phyloP scores from a whole-genome alignment of 2,329 filamentous ascomycete genomes.

The Sarocladium brachiariae region DNA sequence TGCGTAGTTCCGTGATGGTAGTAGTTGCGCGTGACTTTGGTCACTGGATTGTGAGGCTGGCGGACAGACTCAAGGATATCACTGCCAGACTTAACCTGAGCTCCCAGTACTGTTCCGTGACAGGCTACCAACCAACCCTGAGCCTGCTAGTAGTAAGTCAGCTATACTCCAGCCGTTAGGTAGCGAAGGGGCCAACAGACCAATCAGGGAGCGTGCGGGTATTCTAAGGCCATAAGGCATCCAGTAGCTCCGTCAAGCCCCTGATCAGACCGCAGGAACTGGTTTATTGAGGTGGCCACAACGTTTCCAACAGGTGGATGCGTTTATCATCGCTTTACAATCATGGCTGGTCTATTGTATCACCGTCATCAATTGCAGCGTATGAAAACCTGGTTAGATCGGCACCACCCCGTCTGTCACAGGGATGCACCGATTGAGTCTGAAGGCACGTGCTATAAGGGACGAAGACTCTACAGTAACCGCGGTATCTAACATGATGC shows the following conservation, averaged over 20 bases:
- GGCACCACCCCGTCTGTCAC: too few species aligned
- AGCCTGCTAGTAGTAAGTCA: background rate
- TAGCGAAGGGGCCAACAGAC: constrained; percentile 19
- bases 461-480: background rate
- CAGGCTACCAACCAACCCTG: background rate
- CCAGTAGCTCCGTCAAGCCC: constrained; percentile 15
- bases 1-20: too few species aligned
- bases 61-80: background rate
- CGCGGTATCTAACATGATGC: too few species aligned
- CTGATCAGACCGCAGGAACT: background rate
- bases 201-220: constrained; percentile 18
- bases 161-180: constrained; percentile 8
- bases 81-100: background rate
- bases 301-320: too few species aligned
- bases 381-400: too few species aligned
- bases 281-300: too few species aligned
- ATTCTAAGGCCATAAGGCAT: constrained; percentile 32
- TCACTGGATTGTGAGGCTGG: background rate
- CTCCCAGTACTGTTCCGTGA: constrained; percentile 4
- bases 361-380: too few species aligned
- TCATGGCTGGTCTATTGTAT: background rate
- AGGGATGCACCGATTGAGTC: too few species aligned
- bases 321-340: background rate
- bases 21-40: background rate
- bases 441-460: background rate